Evolutionary conservation across 2,329 filamentous ascomycete species (phyloP), one percentile per base, ranked within the genome.

Genomic region (Monascus ruber): DNA sequence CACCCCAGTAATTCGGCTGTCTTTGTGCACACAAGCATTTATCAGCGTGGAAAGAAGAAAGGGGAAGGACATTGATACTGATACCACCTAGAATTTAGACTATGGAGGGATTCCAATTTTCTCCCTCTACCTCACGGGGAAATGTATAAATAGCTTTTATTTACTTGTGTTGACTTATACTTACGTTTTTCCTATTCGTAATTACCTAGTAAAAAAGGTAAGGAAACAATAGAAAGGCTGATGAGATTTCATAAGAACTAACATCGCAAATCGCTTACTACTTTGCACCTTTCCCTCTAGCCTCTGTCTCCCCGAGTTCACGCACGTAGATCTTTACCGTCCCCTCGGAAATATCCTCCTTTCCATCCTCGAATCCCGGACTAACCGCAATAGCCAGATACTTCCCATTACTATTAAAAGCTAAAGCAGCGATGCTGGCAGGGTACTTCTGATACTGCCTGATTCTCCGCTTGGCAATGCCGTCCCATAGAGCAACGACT

Each of bases 401-500:
- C 50, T 74, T 82, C 5, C 88, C 88, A 52, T 91, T 81, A 1
- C 67, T 69, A 31, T 80, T 86, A 59, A 94, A 95, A 1, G 76
- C 76, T 44, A 94, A 65, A 0, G 82, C 80, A 6, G 84, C 81
- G 5, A 95, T 77, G 53, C 81, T 86, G 33, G 86, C 78, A 10
- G 81, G 74, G 42, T 88, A 86, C 55, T 84, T 83, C 53, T 87
- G 85, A 61, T 94, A 94, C 58, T 93, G 85, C 56, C 85, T 77
- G 61, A 95, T 84, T 59, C 88, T 77, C 53, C 87, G 74, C 76
- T 94, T 95, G 40, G 85, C 84, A 52, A 87, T 80, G 6, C 84
- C 87, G 59, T 95, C 88, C 88, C 88, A 95, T 33, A 95, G 66
- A 4, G 85, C 85, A n/a, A 94, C 86, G 6, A 88, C 84, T 29